Evolutionary conservation across 805 yeast genomes (phyloP).

Genomic region (Wickerhamiella australiensis): DNA sequence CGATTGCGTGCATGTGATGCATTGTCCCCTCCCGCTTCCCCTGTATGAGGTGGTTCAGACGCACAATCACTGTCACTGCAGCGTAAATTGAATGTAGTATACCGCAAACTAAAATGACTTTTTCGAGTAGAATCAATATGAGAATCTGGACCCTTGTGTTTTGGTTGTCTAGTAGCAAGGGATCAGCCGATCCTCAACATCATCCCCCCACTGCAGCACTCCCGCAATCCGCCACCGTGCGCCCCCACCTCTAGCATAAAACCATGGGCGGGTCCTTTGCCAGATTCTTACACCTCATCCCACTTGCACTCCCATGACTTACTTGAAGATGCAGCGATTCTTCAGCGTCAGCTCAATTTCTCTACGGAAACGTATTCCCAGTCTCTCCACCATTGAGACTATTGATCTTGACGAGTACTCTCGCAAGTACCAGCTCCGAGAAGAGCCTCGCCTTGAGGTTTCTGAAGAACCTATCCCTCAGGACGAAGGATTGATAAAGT

Average conservation of each 20-base stretch:
- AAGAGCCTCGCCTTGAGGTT: conserved; percentile 7
- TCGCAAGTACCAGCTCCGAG: conserved; percentile 15
- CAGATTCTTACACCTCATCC: background rate
- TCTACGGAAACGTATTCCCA: conserved; percentile 23
- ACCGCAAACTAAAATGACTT: background rate
- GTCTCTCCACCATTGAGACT: conserved; percentile 26
- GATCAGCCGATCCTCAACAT: background rate
- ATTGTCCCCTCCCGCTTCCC: too few relatives aligned
- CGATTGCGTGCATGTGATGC: too few relatives aligned
- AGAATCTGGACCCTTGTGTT: background rate
- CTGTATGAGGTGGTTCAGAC: too few relatives aligned
- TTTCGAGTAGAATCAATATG: background rate
- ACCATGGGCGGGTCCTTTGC: background rate
- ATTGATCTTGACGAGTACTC: conserved; percentile 26
- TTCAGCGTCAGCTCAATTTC: background rate
- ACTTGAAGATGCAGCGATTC: background rate
- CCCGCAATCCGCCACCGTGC: background rate
- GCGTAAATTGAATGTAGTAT: too few relatives aligned
- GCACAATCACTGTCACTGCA: too few relatives aligned
- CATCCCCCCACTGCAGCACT: background rate
- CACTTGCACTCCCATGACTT: background rate
- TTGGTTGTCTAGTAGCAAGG: background rate
- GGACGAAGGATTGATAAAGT: conserved; percentile 23
- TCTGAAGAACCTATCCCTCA: conserved; percentile 2
- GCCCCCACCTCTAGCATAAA: background rate